phyloP scores from a whole-genome alignment of 116 monocot genomes.

The Papilionanthe hybrid region DNA sequence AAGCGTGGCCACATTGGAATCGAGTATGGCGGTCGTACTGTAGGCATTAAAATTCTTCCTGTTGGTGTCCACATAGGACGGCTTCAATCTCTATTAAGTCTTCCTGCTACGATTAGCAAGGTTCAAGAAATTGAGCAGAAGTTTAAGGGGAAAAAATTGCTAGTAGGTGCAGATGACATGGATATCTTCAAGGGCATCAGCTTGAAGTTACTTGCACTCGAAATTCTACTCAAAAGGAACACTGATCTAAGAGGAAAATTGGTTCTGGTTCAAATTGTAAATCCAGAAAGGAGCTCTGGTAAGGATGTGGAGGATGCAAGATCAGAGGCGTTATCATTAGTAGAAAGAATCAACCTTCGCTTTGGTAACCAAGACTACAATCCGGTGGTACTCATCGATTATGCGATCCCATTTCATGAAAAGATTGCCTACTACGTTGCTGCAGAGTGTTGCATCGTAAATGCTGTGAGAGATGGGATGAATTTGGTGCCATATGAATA shows the following conservation, averaged over 20 bases:
- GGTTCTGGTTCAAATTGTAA: constrained; percentile 19
- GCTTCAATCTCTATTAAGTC: constrained; percentile 16
- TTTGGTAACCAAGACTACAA: constrained; percentile 6
- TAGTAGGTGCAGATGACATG: constrained; percentile 25
- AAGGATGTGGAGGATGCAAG: constrained; percentile 17
- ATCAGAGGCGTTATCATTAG: constrained; percentile 5
- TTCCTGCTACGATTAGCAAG: constrained; percentile 8
- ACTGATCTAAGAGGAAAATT: constrained; percentile 5
- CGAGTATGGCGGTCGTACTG: constrained; percentile 18
- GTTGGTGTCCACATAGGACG: constrained; percentile 19
- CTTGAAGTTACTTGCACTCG: constrained; percentile 14
- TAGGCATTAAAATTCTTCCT: constrained; percentile 21
- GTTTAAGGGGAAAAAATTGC: constrained; percentile 9
- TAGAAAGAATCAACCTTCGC: constrained; percentile 9
- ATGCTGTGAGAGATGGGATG: constrained; percentile 38
- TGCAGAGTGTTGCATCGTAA: constrained; percentile 45
- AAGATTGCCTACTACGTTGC: constrained; percentile 41
- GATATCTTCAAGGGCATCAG: constrained; percentile 24
- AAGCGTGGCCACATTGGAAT: constrained; percentile 22
- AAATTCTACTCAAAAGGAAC: constrained; percentile 8
- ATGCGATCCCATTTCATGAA: constrained; percentile 12
- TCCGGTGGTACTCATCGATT: constrained; percentile 16
- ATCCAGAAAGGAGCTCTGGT: constrained; percentile 18
- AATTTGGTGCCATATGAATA: constrained; percentile 48
- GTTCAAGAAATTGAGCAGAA: constrained; percentile 9